Base-by-base conservation (phyloP, 2,329 filamentous ascomycete species). In the Myotisia sp. region DNA sequence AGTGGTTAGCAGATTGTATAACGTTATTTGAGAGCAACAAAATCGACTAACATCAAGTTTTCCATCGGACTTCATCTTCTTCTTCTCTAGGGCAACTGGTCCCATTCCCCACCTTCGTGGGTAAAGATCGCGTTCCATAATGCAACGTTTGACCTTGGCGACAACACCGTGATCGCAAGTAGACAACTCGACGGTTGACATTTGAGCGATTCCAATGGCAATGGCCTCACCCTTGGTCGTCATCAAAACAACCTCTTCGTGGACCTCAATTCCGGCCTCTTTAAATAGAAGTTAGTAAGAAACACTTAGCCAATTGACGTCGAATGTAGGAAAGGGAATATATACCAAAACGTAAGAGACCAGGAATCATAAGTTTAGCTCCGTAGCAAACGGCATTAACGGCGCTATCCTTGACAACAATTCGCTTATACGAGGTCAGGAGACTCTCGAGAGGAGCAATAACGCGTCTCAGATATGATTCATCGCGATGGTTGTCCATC, bases 171-270 rank as follows among this genome's bases (percentile, higher is more conserved):
- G 90, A 56, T 95, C 86, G 62, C 90, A 95, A 21, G 85, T 87
- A 19, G 84, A 84, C 62, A 98, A 82, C 65, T 95, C 90, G 31
- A 94, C 85, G 2, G 86, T 92, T 24, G 85, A 93, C 90, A 98
- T 98, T 60, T 92, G 83, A 12, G 90, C 85, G 51, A 94, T 92
- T 51, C 81, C 90, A 42, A 98, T 74, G 39, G 90, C 90, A 53
- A 98, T 94, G 28, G 90, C 90, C 67, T 98, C 90, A 51, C 90
- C 90, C 73, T 98, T 98, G 53, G 90, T 95, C 38, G 90, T 95
- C 79, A 98, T 95, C 41, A 98, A 68, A 23, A 98, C 85, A 52
- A 95, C 78, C 64, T 98, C 90, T 59, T 98, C 90, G 56, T 93
- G 78, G 43, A 90, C 75, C 60, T 95, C 85, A 55, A 95, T 93